Percentiles rank a stretch among this genome's conserved stretches.
Evolutionary conservation across 176 grass and related monocot genomes (phyloP).

Genomic region (Triticum turgidum): DNA sequence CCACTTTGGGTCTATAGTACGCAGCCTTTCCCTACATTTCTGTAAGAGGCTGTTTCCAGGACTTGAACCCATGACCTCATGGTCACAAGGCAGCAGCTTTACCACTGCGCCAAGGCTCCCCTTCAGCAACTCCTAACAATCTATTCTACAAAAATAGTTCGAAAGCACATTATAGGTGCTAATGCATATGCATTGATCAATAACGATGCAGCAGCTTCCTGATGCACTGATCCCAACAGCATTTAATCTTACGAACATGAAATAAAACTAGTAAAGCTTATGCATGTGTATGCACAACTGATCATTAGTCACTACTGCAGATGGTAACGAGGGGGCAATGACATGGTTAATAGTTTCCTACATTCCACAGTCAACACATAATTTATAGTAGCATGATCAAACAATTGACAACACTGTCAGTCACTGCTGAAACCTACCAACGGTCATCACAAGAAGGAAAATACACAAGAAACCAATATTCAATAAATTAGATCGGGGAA

Average conservation of each 20-base stretch:
- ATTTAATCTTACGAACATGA: neutral
- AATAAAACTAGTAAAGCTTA: constrained; percentile 7
- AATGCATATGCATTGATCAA: neutral
- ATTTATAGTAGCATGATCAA: neutral
- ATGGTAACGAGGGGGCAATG: neutral
- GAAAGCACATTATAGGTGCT: neutral
- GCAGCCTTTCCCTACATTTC: no score
- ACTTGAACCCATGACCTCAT: no score
- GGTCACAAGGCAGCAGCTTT: no score
- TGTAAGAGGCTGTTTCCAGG: no score
- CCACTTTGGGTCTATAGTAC: no score
- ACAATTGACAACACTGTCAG: neutral
- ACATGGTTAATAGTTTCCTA: neutral
- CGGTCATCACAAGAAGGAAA: neutral
- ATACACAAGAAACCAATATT: neutral
- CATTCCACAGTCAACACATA: neutral
- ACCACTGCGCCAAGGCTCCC: no score
- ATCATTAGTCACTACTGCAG: neutral
- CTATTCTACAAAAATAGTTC: neutral
- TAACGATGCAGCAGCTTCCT: neutral
- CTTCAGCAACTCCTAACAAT: neutral
- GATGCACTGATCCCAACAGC: neutral
- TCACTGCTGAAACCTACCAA: neutral
- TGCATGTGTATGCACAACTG: neutral
- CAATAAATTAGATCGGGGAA: constrained; percentile 12